Evolutionary conservation across 2,329 filamentous ascomycete genomes (phyloP), one percentile per base, ranked within the genome.

Genomic region (Colletotrichum tropicale): DNA sequence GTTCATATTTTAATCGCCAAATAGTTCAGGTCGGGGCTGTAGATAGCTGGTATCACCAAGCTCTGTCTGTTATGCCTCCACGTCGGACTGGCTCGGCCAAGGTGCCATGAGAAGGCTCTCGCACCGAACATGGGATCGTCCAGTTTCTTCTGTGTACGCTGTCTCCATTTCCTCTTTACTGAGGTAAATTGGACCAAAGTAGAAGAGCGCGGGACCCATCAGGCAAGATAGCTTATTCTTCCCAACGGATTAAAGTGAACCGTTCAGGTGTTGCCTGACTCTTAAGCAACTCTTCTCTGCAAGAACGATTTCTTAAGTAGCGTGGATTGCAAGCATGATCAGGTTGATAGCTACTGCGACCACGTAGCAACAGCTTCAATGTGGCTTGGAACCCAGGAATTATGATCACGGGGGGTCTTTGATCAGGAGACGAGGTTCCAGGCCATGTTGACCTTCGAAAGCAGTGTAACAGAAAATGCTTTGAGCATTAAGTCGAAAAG

Each of bases 1-100:
- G 38, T 0, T 48, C 18, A 48, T 2, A 0, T n/a, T 6, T 48
- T n/a, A 1, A 48, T 1, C 6, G 10, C 38, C 18, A 48, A n/a
- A 1, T 48, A 48, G 18, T 48, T 4, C 0, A n/a, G 38, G 38
- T 48, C 9, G 9, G 6, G 38, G 2, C 38, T n/a, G 38, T n/a
- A 12, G 18, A 48, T 48, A 1, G 9, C 6, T 21, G n/a, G n/a
- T 13, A 21, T 13, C n/a, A 52, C 43, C n/a, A 21, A 52, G 12
- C n/a, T 21, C n/a, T 3, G 43, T 24, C 43, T 52, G 43, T 52
- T 8, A 52, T 13, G 43, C n/a, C 12, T 21, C 10, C 2, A 52
- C 43, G n/a, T 24, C 6, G n/a, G 43, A 2, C 2, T 52, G n/a
- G 43, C 43, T 24, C 38, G 38, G 38, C 38, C 6, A 52, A 21